Evolutionary conservation across 495 filamentous ascomycete species (phyloP).

Genomic region (Penicillium antarcticum): DNA sequence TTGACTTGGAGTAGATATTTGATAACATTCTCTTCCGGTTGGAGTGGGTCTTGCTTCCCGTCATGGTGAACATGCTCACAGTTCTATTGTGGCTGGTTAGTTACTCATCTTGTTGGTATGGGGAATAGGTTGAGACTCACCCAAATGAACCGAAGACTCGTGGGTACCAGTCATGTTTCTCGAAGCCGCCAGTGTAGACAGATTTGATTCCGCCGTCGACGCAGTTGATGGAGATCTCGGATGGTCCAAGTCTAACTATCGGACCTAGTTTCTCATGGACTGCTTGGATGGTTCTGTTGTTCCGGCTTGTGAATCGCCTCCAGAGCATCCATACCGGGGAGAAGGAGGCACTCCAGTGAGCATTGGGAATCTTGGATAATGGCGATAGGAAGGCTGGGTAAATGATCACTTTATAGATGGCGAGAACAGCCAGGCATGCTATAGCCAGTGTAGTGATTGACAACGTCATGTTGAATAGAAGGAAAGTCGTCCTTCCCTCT

Average conservation of each 20-base stretch:
- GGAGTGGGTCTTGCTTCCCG: conserved; percentile 46
- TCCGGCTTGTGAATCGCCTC: conserved; percentile 51
- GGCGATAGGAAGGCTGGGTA: conserved; percentile 65
- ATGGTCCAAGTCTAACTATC: conserved; percentile 52
- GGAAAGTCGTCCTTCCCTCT: neutral
- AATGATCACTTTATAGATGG: conserved; percentile 55
- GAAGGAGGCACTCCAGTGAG: conserved; percentile 64
- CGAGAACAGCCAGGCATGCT: conserved; percentile 11
- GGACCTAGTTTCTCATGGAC: conserved; percentile 54
- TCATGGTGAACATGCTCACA: conserved; percentile 54
- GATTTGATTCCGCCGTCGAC: conserved; percentile 60
- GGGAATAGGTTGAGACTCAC: conserved; percentile 21
- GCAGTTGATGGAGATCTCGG: conserved; percentile 59
- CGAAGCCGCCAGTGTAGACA: conserved; percentile 72
- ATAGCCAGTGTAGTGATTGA: conserved; percentile 16
- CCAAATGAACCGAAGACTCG: conserved; percentile 45
- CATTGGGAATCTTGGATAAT: conserved; percentile 64
- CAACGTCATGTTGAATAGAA: conserved; percentile 23
- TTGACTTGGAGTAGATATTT: conserved; percentile 58
- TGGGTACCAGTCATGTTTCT: conserved; percentile 74
- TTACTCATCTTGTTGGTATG: neutral
- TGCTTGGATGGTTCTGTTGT: conserved; percentile 59
- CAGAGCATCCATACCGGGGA: conserved; percentile 68
- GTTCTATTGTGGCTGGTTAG: conserved; percentile 22
- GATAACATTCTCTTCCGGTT: conserved; percentile 51